phyloP scores from a whole-genome alignment of 495 filamentous ascomycete genomes.

The Melanomma pulvis-pyrius region DNA sequence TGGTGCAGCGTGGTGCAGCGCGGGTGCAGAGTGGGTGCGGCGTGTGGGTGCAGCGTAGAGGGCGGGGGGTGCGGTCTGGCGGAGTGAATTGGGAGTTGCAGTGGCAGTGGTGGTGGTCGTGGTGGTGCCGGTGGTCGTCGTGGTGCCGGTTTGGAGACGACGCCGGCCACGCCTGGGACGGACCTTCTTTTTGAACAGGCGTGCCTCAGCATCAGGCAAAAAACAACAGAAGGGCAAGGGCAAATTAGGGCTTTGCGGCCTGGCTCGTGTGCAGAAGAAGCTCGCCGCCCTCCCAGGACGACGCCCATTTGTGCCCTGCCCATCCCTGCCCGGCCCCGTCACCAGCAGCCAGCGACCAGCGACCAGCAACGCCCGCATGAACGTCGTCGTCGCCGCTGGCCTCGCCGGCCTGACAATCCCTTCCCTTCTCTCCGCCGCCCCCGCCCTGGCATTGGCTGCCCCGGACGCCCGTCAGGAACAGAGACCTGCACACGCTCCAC shows the following conservation, averaged over 20 bases:
- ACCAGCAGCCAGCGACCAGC: neutral
- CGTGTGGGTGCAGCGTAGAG: too few species aligned
- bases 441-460: constrained; percentile 1
- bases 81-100: too few species aligned
- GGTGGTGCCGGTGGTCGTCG: too few species aligned
- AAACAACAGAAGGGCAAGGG: too few species aligned
- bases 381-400: neutral
- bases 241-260: neutral
- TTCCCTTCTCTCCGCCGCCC: constrained; percentile 3
- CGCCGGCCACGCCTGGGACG: neutral
- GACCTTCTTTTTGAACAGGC: constrained; percentile 4
- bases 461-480: neutral
- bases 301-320: neutral
- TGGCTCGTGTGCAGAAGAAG: neutral
- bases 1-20: too few species aligned
- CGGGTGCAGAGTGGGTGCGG: too few species aligned
- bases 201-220: neutral
- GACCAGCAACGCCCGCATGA: neutral
- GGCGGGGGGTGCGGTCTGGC: too few species aligned
- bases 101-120: too few species aligned
- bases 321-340: neutral
- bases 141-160: neutral
- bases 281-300: neutral
- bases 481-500: neutral
- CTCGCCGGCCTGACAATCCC: neutral